Evolutionary conservation across 2,329 filamentous ascomycete genomes (phyloP), one percentile per base, ranked within the genome.

Genomic region (Pestalotiopsis sp.): DNA sequence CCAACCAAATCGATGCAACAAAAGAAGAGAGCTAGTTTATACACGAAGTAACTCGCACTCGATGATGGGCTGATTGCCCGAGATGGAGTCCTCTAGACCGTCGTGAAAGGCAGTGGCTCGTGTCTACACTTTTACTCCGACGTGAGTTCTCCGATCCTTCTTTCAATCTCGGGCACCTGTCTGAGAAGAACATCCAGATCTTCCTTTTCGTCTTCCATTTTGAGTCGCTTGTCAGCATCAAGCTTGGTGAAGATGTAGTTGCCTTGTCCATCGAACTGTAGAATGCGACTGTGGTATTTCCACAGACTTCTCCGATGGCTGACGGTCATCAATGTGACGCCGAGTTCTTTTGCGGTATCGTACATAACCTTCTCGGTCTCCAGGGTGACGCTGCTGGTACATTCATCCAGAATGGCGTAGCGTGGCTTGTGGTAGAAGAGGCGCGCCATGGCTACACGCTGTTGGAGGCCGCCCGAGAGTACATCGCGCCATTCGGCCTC

Each of bases 401-500:
- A 99, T 82, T 99, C 96, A 79, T 99, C 96, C 49, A 99, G 85
- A 73, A 99, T 99, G 12, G 96, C 96, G 79, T 97, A 98, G 74
- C 92, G 91, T 0, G 95, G 95, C 11, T 90, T 87, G 81, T 98
- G 95, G 81, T 98, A 98, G 81, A 98, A 98, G 20, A 97, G 87
- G 0, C 96, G 88, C 0, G 96, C 96, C 93, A 98, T 98, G 70
- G 96, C 96, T 25, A 99, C 93, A 66, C 96, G 92, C 83, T 99
- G 96, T 82, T 99, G 96, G 23, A 98, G 86, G 6, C 96, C 96
- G 13, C 93, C 94, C 0, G 93, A 97, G 36, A 99, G 87, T 0
- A 97, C 93, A 74, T 98, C 95, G 62, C 94, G 92, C 96, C 96
- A 99, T 82, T 98, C 95, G 66, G 95, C 94, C 81, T 98, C 94